Evolutionary conservation across 2,329 filamentous ascomycete species (phyloP).

Genomic region (Pseudocercospora pini-densiflorae): DNA sequence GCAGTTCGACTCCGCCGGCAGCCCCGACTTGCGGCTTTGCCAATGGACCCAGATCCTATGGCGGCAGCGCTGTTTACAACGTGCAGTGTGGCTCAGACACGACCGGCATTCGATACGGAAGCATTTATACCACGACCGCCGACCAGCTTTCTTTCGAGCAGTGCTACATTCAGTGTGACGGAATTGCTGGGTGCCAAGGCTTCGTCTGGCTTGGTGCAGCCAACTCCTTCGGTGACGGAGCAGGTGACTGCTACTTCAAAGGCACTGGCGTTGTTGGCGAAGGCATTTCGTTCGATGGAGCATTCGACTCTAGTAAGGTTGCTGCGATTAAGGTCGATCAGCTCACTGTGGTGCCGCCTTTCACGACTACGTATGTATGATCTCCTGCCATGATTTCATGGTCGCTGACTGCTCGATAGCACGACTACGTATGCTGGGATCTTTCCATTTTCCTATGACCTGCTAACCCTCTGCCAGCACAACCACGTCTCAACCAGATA

Average conservation of each 20-base stretch:
- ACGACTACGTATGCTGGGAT: neutral
- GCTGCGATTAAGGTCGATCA: slow-evolving; percentile 8
- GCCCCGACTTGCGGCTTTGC: neutral
- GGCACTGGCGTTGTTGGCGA: slow-evolving; percentile 4
- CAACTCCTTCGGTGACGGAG: neutral
- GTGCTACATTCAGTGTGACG: slow-evolving; percentile 7
- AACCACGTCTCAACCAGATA: neutral
- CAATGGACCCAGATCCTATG: neutral
- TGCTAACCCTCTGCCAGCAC: neutral
- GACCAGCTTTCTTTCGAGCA: neutral
- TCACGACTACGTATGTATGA: neutral
- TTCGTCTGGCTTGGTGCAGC: slow-evolving; percentile 7
- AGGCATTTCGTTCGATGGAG: neutral
- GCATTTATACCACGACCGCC: neutral
- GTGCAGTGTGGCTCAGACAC: neutral
- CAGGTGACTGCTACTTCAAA: slow-evolving; percentile 11
- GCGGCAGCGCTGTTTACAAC: neutral
- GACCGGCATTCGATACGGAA: neutral
- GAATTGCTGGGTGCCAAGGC: slow-evolving; percentile 4
- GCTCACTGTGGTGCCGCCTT: neutral
- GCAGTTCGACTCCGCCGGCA: neutral
- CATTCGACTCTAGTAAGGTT: neutral
- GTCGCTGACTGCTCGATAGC: neutral
- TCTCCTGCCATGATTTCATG: neutral
- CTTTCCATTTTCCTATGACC: neutral